A percentile compares a stretch with the other conserved stretches of the same genome.
Conservation (phyloP, 176 grass and related monocot genomes). For the Bonia amplexicaulis region DNA sequence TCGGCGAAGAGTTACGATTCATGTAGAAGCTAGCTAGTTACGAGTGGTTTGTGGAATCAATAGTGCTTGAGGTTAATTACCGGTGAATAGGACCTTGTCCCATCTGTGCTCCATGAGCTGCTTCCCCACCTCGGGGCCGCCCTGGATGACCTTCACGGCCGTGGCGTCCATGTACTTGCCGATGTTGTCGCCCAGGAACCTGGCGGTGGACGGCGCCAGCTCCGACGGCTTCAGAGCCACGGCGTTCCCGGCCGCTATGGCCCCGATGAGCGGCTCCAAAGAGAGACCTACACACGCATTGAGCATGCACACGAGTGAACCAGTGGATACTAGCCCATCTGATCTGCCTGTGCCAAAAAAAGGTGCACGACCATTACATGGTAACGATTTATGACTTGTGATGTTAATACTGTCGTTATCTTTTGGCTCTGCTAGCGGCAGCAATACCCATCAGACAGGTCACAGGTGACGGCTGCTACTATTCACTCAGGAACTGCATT, state of each 20-base stretch:
- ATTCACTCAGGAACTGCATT: background rate
- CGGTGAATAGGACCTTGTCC: slow-evolving; percentile 97
- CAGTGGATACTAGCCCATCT: background rate
- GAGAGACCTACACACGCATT: slow-evolving; percentile 51
- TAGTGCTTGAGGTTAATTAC: slow-evolving; percentile 5
- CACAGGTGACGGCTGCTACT: background rate
- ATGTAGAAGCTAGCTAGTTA: background rate
- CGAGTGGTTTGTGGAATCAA: background rate
- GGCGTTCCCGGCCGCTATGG: slow-evolving; percentile 78
- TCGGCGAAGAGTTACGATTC: background rate
- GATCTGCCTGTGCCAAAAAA: background rate
- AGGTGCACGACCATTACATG: background rate
- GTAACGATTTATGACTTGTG: background rate
- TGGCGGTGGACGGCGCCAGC: slow-evolving; percentile 55
- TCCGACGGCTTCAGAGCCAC: slow-evolving; percentile 82
- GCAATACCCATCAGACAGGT: background rate
- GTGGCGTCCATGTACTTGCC: slow-evolving; percentile 60
- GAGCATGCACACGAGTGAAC: background rate
- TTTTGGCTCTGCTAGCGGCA: too few relatives aligned
- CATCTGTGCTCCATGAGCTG: slow-evolving; percentile 79
- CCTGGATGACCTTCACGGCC: slow-evolving; percentile 69
- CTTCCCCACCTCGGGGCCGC: slow-evolving; percentile 48
- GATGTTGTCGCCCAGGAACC: slow-evolving; percentile 48
- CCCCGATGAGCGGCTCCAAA: slow-evolving; percentile 84
- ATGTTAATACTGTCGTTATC: background rate